Conservation (phyloP, 129 eudicot species). For the Solidago caesia region DNA sequence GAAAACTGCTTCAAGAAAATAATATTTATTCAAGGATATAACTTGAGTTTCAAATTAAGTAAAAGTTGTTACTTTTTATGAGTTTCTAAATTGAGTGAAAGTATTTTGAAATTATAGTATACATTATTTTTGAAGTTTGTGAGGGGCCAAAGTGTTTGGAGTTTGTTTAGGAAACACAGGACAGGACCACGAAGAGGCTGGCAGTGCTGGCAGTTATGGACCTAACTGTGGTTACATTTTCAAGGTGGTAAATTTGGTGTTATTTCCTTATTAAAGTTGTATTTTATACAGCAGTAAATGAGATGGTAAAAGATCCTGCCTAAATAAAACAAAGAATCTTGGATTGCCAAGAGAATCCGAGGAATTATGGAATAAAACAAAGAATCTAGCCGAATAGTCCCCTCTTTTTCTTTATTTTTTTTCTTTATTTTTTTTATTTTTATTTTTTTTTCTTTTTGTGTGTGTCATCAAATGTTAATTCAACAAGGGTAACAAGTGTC, state of each 20-base stretch:
- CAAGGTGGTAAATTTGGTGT: not conserved
- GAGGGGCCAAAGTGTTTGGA: conserved; percentile 27
- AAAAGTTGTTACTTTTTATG: conserved; percentile 16
- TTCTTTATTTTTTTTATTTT: too few relatives aligned
- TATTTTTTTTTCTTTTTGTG: too few relatives aligned
- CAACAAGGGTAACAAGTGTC: too few relatives aligned
- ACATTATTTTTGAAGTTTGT: not conserved
- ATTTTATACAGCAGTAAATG: too few relatives aligned
- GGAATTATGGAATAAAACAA: too few relatives aligned
- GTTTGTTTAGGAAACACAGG: conserved; percentile 19
- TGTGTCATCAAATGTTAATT: too few relatives aligned
- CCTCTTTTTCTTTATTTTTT: too few relatives aligned
- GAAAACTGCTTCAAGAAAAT: conserved; percentile 20
- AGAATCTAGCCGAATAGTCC: too few relatives aligned
- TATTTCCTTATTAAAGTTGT: too few relatives aligned
- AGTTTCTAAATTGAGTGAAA: conserved; percentile 17
- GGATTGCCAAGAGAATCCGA: too few relatives aligned
- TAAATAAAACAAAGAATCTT: too few relatives aligned
- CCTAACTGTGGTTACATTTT: conserved; percentile 4
- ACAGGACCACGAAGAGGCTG: not conserved
- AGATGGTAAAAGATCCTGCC: too few relatives aligned
- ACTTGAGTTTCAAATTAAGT: not conserved
- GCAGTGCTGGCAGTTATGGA: not conserved
- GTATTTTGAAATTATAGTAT: not conserved
- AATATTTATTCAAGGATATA: conserved; percentile 13